These are phyloP conservation scores for Geotrichum bryndzae DNA, from an alignment of 1,139 yeast species.

Conservation along the genomic window DNA sequence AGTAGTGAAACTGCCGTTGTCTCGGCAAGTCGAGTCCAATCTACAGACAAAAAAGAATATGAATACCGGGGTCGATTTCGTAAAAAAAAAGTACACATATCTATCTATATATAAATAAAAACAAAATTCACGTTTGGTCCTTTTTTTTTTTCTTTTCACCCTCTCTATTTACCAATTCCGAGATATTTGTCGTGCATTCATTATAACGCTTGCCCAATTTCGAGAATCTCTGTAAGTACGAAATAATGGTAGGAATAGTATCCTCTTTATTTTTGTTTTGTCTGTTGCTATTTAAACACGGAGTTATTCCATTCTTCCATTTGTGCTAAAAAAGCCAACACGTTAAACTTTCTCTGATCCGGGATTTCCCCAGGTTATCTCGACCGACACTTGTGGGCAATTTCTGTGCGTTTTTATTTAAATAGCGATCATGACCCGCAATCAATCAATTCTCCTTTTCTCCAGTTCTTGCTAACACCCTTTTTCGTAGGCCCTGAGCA, in stretches of 20 bases:
- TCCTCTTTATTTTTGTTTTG: neutral
- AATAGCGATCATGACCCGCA: neutral
- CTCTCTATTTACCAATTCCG: neutral
- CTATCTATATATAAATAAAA: too few relatives aligned
- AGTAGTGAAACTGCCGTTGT: neutral
- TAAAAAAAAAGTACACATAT: neutral
- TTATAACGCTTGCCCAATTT: too few relatives aligned
- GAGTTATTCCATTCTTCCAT: neutral
- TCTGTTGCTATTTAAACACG: neutral
- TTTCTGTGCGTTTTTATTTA: neutral
- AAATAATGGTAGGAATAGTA: too few relatives aligned
- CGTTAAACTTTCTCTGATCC: neutral
- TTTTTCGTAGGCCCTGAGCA: neutral
- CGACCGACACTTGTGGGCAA: neutral
- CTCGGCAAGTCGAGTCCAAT: neutral
- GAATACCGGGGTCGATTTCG: neutral
- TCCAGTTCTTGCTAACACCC: neutral
- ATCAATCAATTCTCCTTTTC: neutral
- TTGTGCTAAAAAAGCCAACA: neutral
- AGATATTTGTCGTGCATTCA: neutral
- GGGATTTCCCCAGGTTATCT: slow-evolving; percentile 2
- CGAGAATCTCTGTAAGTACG: too few relatives aligned
- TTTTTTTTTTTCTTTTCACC: neutral
- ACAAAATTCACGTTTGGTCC: neutral
- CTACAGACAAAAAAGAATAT: neutral